Evolutionary conservation across 2,329 filamentous ascomycete species (phyloP).

Genomic region (Arthrobotrys entomopaga): DNA sequence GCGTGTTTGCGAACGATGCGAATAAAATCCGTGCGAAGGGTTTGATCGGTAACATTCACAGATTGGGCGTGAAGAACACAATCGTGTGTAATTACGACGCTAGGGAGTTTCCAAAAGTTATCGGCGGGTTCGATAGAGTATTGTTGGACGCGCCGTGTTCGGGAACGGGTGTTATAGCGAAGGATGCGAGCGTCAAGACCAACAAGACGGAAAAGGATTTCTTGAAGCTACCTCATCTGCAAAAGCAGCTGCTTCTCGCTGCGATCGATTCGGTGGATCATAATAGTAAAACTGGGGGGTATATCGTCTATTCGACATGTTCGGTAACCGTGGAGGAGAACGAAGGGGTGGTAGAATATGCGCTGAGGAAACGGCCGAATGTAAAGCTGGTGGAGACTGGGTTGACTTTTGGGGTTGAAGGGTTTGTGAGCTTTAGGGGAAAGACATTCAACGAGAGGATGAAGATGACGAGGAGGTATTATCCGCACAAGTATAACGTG

Average conservation of each 20-base stretch:
- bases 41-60: conserved; percentile 97
- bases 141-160: conserved; percentile 95
- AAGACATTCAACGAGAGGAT: conserved; percentile 90
- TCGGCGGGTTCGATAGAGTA: conserved; percentile 95
- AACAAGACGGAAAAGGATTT: conserved; percentile 98
- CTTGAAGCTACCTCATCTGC: conserved; percentile 87
- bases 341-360: conserved; percentile 93
- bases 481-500: conserved; percentile 91
- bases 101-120: conserved; percentile 89
- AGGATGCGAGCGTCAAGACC: conserved; percentile 96
- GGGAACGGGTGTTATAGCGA: conserved; percentile 95
- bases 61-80: conserved; percentile 90
- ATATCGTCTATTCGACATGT: conserved; percentile 96
- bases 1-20: conserved; percentile 94
- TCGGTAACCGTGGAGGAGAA: conserved; percentile 94
- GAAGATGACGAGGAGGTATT: conserved; percentile 84
- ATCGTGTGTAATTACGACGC: conserved; percentile 97
- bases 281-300: conserved; percentile 88
- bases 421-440: conserved; percentile 88
- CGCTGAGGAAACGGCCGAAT: conserved; percentile 88
- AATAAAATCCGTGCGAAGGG: conserved; percentile 93
- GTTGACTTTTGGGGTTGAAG: conserved; percentile 87
- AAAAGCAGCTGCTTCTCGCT: conserved; percentile 91
- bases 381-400: conserved; percentile 92
- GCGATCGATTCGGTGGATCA: conserved; percentile 97